Percentiles rank a stretch among this genome's conserved stretches.
Evolutionary conservation across 2,329 filamentous ascomycete species (phyloP).

Genomic region (Alternaria novae-zelandiae): DNA sequence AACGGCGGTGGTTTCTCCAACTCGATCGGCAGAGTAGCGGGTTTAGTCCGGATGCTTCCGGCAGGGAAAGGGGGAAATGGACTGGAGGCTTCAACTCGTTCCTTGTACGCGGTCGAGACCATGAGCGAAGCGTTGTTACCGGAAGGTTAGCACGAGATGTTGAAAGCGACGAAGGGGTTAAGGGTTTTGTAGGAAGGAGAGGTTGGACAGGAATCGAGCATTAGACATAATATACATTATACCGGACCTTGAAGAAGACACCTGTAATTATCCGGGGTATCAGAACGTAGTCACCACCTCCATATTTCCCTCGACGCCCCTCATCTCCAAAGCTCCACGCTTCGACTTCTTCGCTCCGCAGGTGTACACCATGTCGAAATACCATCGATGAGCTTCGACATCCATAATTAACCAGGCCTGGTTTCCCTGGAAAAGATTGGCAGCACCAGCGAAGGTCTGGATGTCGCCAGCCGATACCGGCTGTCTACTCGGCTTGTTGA

Average conservation of each 20-base stretch:
- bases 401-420: conserved; percentile 35
- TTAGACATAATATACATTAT: background rate
- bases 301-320: conserved; percentile 10
- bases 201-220: background rate
- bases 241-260: background rate
- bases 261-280: background rate
- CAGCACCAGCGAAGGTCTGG: conserved; percentile 26
- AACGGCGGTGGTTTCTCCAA: conserved; percentile 70
- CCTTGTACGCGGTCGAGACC: background rate
- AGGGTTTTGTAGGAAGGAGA: background rate
- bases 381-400: conserved; percentile 46
- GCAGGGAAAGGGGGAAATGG: background rate
- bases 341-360: conserved; percentile 26
- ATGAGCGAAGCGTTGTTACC: background rate
- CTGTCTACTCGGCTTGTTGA: conserved; percentile 30
- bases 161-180: background rate
- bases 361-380: conserved; percentile 33
- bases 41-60: conserved; percentile 52
- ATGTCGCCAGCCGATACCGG: conserved; percentile 31
- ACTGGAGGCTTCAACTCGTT: background rate
- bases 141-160: background rate
- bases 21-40: conserved; percentile 67
- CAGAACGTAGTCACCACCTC: conserved; percentile 23
- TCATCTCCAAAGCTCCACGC: conserved; percentile 13
- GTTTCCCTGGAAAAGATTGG: conserved; percentile 38